Conservation (phyloP, 116 monocot species). For the Dioscorea cayenensis region DNA sequence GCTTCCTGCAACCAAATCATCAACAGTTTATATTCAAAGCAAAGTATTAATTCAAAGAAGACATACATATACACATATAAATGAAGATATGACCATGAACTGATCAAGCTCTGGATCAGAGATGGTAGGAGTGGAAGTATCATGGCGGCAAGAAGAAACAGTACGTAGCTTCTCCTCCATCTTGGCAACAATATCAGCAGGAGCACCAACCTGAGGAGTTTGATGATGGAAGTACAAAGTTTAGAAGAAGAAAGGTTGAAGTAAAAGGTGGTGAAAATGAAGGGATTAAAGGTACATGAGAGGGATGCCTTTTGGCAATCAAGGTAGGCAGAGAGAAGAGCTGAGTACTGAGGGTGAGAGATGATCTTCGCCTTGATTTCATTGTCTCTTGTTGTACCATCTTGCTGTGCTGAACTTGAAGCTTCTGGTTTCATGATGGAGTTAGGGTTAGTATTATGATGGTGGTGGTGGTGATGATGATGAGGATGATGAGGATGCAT, state of each 20-base stretch:
- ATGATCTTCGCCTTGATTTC: conserved; percentile 66
- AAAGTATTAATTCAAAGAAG: background rate
- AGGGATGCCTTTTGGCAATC: conserved; percentile 61
- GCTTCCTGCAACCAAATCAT: conserved; percentile 14
- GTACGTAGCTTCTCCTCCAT: conserved; percentile 21
- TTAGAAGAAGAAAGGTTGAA: background rate
- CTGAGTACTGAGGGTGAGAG: conserved; percentile 54
- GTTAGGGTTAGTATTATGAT: conserved; percentile 8
- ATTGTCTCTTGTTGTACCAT: conserved; percentile 15
- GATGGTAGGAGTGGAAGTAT: conserved; percentile 1
- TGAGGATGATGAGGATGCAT: background rate
- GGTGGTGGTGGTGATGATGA: background rate
- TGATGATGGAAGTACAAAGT: background rate
- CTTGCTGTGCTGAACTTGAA: conserved; percentile 10
- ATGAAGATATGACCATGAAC: conserved; percentile 34
- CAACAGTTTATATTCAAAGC: background rate
- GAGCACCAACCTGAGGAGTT: conserved; percentile 39
- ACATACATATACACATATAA: too few species aligned
- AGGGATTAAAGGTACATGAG: too few species aligned
- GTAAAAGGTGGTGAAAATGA: background rate
- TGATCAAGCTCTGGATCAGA: conserved; percentile 61
- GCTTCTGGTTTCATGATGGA: conserved; percentile 10
- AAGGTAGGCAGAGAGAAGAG: conserved; percentile 58
- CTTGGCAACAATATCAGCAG: conserved; percentile 35
- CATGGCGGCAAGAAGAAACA: conserved; percentile 6